These are phyloP conservation scores for Cladosporium sp. DNA, from an alignment of 2,329 filamentous ascomycete genomes.

Conservation along the genomic window DNA sequence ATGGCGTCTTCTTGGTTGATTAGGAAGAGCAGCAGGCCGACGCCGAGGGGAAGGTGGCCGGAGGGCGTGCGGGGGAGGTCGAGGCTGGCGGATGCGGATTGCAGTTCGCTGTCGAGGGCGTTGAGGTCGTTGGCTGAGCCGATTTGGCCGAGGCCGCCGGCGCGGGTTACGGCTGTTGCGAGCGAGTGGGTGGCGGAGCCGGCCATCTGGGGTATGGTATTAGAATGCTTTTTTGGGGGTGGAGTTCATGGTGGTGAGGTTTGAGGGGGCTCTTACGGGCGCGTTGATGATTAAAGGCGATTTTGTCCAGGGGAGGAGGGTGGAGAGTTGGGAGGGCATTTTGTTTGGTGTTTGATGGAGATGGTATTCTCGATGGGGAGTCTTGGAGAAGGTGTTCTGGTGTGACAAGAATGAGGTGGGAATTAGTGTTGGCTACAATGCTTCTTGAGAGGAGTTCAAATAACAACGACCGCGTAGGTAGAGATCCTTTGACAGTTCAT, in stretches of 20 bases:
- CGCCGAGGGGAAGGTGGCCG: slow-evolving; percentile 47
- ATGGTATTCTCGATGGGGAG: too few relatives aligned
- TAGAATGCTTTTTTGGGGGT: neutral
- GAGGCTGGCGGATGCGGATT: neutral
- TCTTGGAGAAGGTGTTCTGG: too few relatives aligned
- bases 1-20: slow-evolving; percentile 39
- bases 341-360: neutral
- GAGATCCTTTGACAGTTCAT: too few relatives aligned
- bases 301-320: slow-evolving; percentile 7
- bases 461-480: too few relatives aligned
- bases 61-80: slow-evolving; percentile 26
- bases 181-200: slow-evolving; percentile 32
- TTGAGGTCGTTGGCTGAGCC: slow-evolving; percentile 40
- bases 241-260: neutral
- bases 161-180: slow-evolving; percentile 55
- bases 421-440: too few relatives aligned
- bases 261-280: neutral
- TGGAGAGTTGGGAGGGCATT: slow-evolving; percentile 6
- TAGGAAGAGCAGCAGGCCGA: slow-evolving; percentile 58
- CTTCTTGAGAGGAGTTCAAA: too few relatives aligned
- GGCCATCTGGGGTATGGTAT: slow-evolving; percentile 1
- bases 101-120: slow-evolving; percentile 21
- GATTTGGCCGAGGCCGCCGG: slow-evolving; percentile 45
- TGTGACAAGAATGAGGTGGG: too few relatives aligned
- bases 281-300: slow-evolving; percentile 12